A percentile compares a stretch with the other conserved stretches of the same genome.
These are phyloP conservation scores for Penicillium decumbens DNA, from an alignment of 2,329 filamentous ascomycete species.

Conservation along the genomic window DNA sequence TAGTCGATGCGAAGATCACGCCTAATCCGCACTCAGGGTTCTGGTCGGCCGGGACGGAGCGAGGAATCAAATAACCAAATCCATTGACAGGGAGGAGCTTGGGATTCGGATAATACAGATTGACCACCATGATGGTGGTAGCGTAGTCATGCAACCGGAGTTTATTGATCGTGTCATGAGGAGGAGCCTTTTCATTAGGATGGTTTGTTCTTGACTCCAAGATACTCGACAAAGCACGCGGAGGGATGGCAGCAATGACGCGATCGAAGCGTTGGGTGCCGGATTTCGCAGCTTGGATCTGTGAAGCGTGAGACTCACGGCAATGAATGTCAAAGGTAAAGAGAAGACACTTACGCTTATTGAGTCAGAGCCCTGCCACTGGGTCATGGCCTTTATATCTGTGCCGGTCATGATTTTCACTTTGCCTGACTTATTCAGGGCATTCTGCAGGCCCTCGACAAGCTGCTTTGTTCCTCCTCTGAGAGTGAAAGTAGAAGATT, in stretches of 20 bases:
- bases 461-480: slow-evolving; percentile 61
- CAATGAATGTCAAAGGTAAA: not conserved
- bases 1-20: slow-evolving; percentile 83
- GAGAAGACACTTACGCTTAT: slow-evolving; percentile 21
- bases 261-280: slow-evolving; percentile 22
- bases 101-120: slow-evolving; percentile 71
- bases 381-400: slow-evolving; percentile 36
- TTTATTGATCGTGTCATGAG: slow-evolving; percentile 19
- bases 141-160: slow-evolving; percentile 50
- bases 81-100: slow-evolving; percentile 63
- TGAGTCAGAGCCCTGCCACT: slow-evolving; percentile 11
- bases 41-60: slow-evolving; percentile 61
- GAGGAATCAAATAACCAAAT: slow-evolving; percentile 89
- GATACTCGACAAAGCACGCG: slow-evolving; percentile 26
- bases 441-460: slow-evolving; percentile 50
- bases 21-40: slow-evolving; percentile 83
- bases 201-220: slow-evolving; percentile 14
- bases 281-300: slow-evolving; percentile 17
- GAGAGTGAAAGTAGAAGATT: slow-evolving; percentile 41
- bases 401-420: slow-evolving; percentile 55
- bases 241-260: slow-evolving; percentile 33
- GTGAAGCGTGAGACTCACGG: slow-evolving; percentile 5
- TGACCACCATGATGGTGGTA: slow-evolving; percentile 86
- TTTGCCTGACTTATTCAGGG: slow-evolving; percentile 52
- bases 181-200: slow-evolving; percentile 4